Percentiles rank a stretch among this genome's conserved stretches.
These are phyloP conservation scores for Tolypocladium guangdongense DNA, from an alignment of 2,329 filamentous ascomycete genomes.

Conservation along the genomic window DNA sequence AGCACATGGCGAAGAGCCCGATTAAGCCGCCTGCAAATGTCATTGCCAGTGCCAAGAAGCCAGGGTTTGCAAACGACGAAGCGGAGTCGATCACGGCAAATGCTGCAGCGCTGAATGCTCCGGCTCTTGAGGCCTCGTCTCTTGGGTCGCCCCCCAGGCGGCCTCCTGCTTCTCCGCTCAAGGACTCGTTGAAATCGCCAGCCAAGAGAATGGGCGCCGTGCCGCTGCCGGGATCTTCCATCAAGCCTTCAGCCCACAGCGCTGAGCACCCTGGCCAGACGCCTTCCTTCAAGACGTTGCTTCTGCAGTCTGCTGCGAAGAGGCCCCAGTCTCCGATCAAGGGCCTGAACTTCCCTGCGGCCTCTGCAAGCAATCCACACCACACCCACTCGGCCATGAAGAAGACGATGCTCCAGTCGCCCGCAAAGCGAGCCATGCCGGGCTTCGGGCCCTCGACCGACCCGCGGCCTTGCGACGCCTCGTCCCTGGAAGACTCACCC, in stretches of 20 bases:
- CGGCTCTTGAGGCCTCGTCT: constrained; percentile 5
- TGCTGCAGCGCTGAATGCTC: constrained; percentile 3
- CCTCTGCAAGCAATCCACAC: constrained; percentile 13
- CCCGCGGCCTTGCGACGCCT: constrained; percentile 9
- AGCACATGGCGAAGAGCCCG: constrained; percentile 43
- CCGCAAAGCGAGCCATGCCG: constrained; percentile 34
- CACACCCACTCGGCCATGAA: constrained; percentile 31
- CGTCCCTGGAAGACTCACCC: constrained; percentile 16
- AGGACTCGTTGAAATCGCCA: constrained; percentile 44
- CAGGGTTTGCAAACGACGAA: constrained; percentile 4
- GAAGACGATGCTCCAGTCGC: constrained; percentile 38
- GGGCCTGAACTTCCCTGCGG: constrained; percentile 16
- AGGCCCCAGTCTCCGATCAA: constrained; percentile 34
- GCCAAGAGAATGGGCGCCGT: constrained; percentile 31
- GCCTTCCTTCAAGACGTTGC: constrained; percentile 26
- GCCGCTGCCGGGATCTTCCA: constrained; percentile 20
- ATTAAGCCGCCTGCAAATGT: constrained; percentile 31
- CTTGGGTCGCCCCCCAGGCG: constrained; percentile 47
- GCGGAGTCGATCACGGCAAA: constrained; percentile 13
- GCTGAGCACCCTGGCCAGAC: constrained; percentile 7
- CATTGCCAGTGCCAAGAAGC: constrained; percentile 3
- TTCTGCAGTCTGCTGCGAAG: constrained; percentile 41
- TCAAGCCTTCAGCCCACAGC: constrained; percentile 13
- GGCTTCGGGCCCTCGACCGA: constrained; percentile 22
- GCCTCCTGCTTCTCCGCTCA: constrained; percentile 38